Evolutionary conservation across 23 red algal genomes (phyloP).

Genomic region (Chondrus crispus): DNA sequence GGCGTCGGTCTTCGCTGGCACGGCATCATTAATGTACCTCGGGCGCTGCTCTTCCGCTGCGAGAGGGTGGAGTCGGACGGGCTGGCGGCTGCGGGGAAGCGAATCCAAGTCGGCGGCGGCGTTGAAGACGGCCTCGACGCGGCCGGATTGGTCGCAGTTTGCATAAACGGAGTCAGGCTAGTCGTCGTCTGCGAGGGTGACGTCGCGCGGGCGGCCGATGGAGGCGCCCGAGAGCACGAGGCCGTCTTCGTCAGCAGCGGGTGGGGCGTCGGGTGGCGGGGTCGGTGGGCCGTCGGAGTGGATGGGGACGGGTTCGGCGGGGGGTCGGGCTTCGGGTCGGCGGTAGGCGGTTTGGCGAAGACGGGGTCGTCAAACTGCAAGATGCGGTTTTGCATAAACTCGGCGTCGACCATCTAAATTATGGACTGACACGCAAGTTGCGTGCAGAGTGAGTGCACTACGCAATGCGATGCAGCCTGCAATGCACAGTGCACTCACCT

Average conservation of each 20-base stretch:
- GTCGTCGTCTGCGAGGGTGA: conserved; percentile 7
- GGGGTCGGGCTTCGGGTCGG: not conserved
- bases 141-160: not conserved
- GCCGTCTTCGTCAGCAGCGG: not conserved
- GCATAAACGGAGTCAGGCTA: not conserved
- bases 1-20: not conserved
- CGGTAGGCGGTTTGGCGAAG: not conserved
- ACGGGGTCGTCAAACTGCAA: not conserved
- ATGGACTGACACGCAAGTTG: too few relatives aligned
- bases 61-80: too few relatives aligned
- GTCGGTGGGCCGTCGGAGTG: not conserved
- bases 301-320: not conserved
- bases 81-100: not conserved
- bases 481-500: too few relatives aligned
- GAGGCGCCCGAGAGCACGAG: too few relatives aligned
- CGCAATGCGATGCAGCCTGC: too few relatives aligned
- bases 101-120: not conserved
- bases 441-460: too few relatives aligned
- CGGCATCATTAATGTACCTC: conserved; percentile 34
- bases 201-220: too few relatives aligned
- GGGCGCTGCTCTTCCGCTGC: not conserved
- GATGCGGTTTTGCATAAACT: too few relatives aligned
- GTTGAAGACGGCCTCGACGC: conserved; percentile 1
- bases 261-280: not conserved
- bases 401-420: too few relatives aligned